Evolutionary conservation across 139 green algal species (phyloP), one percentile per base, ranked within the genome.

Genomic region (Astrephomene gubernaculifera): DNA sequence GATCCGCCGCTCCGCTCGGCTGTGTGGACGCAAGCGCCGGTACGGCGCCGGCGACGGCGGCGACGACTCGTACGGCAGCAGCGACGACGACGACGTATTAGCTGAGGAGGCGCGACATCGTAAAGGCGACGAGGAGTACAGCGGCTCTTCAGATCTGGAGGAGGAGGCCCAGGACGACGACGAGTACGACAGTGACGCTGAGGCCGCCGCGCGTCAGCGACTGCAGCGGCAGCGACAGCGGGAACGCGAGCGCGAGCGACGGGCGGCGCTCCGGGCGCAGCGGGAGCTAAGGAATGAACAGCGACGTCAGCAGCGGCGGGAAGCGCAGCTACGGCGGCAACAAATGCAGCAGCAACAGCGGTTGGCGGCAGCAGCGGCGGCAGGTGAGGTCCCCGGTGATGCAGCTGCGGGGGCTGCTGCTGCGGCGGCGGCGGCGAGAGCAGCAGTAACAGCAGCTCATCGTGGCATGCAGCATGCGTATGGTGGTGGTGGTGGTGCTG

Each of bases 1-100:
- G 54, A 71, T 45, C 14, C 74, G 74, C 38, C 74, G 74, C 54
- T 82, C 74, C 54, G 54, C 54, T 0, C 74, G 74, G 27, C 74
- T 82, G 54, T 71, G 36, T 38, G 74, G 74, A 29, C 54, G 31
- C 54, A 82, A 82, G 38, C 74, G 74, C 10, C 31, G 73, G 44
- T 43, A 67, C 53, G 22, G 36, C 73, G 53, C 39, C n/a, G 73
- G 73, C 36, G 54, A 67, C 4, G 73, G 69, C 35, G 73, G 12
- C 0, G 44, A 4, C 35, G 73, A 67, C 54, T 69, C 61, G 57
- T 65, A 82, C 74, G 54, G 41, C 25, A 63, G 2, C 2, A 43
- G 61, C 7, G 70, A 61, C 2, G 70, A 78, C 7, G 70, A 61
- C 44, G 43, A 63, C 43, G 25, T 61, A 43, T 54, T 35, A n/a